These are phyloP conservation scores for Colletotrichum navitas DNA, from an alignment of 2,329 filamentous ascomycete species.

Conservation along the genomic window DNA sequence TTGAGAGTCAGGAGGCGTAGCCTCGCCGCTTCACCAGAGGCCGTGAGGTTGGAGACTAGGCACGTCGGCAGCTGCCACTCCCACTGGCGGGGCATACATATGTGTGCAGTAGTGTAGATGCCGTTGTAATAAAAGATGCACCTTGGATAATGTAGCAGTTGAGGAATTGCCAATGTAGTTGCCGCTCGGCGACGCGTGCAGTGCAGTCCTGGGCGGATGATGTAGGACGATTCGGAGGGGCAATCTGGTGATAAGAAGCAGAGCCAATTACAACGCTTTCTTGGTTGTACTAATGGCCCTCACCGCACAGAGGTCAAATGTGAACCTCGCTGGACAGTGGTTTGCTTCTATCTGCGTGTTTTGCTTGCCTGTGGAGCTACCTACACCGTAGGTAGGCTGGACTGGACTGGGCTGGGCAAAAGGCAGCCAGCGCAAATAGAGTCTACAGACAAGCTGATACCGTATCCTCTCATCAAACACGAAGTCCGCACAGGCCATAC, in stretches of 20 bases:
- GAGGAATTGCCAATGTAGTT: conserved; percentile 1
- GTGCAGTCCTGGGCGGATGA: conserved; percentile 10
- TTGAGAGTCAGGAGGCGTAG: conserved; percentile 38
- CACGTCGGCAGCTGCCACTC: conserved; percentile 13
- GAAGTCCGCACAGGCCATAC: no score
- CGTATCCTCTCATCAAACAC: no score
- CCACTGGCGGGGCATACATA: conserved; percentile 1
- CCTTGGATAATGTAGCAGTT: not conserved
- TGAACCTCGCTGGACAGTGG: not conserved
- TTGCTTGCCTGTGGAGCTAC: conserved; percentile 7
- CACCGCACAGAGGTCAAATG: no score
- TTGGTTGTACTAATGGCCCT: not conserved
- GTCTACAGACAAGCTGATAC: no score
- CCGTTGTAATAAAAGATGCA: not conserved
- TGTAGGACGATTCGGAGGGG: not conserved
- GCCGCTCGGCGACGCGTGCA: conserved; percentile 12
- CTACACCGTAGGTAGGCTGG: no score
- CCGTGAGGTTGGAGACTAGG: conserved; percentile 28
- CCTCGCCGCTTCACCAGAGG: conserved; percentile 24
- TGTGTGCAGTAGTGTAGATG: no score
- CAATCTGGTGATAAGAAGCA: not conserved
- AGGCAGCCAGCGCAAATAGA: conserved; percentile 25
- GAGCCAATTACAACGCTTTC: not conserved
- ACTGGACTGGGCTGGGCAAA: conserved; percentile 8
- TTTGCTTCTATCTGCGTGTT: not conserved